Evolutionary conservation across 1,284 basidiomycete genomes (phyloP).

Genomic region (Ustilago xerochloae): DNA sequence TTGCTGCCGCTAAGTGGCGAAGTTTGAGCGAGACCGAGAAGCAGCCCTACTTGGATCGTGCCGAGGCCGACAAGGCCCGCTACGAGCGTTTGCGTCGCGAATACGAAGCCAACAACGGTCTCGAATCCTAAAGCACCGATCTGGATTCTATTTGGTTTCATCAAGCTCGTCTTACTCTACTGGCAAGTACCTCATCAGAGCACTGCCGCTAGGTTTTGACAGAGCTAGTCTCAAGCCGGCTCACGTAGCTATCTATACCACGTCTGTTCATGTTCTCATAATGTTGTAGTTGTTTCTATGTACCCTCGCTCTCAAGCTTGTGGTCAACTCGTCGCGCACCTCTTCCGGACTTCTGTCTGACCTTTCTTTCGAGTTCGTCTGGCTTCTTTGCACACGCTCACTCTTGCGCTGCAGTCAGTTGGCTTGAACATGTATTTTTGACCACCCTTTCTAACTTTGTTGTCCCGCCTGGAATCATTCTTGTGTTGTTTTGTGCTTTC

Average conservation of each 20-base stretch:
- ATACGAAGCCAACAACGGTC: constrained; percentile 50
- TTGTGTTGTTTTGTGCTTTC: neutral
- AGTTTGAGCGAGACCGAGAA: constrained; percentile 90
- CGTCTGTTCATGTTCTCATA: constrained; percentile 8
- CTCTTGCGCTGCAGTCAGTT: neutral
- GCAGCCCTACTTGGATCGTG: constrained; percentile 64
- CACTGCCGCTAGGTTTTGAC: neutral
- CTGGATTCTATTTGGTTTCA: neutral
- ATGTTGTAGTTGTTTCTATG: constrained; percentile 23
- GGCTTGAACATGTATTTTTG: constrained; percentile 15
- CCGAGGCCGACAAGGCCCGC: constrained; percentile 61
- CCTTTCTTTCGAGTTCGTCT: neutral
- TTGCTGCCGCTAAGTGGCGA: constrained; percentile 91
- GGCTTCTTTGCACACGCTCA: neutral
- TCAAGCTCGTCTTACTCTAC: neutral
- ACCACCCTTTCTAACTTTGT: neutral
- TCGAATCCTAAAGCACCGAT: constrained; percentile 34
- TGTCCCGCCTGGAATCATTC: neutral
- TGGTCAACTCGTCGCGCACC: neutral
- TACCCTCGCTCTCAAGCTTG: constrained; percentile 1
- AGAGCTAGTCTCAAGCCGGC: no score
- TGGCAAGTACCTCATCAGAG: neutral
- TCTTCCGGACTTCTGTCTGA: constrained; percentile 10
- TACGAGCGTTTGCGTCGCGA: constrained; percentile 61
- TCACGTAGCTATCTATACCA: constrained; percentile 29